Evolutionary conservation across 495 filamentous ascomycete genomes (phyloP).

Genomic region (Tuber microsphaerosporum): DNA sequence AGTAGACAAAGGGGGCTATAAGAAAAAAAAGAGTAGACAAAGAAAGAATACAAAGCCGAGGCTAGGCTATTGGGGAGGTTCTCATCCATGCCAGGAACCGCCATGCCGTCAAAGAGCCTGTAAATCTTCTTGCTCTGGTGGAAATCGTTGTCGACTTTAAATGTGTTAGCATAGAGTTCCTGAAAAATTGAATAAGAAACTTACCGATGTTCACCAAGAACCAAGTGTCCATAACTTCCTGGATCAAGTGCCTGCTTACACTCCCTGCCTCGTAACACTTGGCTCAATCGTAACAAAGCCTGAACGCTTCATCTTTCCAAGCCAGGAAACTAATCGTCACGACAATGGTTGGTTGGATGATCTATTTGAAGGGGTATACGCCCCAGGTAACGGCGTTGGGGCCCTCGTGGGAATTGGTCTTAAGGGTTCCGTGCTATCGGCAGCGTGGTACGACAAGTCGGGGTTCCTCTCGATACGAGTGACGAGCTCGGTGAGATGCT

Average conservation of each 20-base stretch:
- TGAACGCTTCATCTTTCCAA: constrained; percentile 97
- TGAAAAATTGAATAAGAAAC: constrained; percentile 35
- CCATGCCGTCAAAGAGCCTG: constrained; percentile 71
- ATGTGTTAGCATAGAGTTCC: constrained; percentile 34
- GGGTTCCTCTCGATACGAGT: constrained; percentile 68
- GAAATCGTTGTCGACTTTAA: constrained; percentile 90
- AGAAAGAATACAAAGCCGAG: constrained; percentile 12
- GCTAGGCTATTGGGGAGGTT: constrained; percentile 34
- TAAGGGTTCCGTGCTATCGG: constrained; percentile 69
- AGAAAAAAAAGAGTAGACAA: neutral
- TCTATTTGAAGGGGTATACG: constrained; percentile 96
- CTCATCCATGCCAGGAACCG: constrained; percentile 58
- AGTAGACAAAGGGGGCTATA: too few species aligned
- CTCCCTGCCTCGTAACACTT: constrained; percentile 72
- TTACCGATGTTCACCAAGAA: constrained; percentile 91
- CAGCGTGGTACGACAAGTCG: constrained; percentile 86
- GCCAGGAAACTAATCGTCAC: constrained; percentile 96
- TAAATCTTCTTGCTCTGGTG: constrained; percentile 70
- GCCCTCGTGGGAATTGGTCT: constrained; percentile 77
- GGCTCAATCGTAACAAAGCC: constrained; percentile 87
- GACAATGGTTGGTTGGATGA: constrained; percentile 98
- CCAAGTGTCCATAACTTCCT: constrained; percentile 79
- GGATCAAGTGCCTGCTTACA: constrained; percentile 75
- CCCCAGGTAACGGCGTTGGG: constrained; percentile 99
- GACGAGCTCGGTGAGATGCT: constrained; percentile 69